These are phyloP conservation scores for Neckera pumila DNA, from an alignment of 225 moss, liverwort and hornwort genomes.

Conservation along the genomic window DNA sequence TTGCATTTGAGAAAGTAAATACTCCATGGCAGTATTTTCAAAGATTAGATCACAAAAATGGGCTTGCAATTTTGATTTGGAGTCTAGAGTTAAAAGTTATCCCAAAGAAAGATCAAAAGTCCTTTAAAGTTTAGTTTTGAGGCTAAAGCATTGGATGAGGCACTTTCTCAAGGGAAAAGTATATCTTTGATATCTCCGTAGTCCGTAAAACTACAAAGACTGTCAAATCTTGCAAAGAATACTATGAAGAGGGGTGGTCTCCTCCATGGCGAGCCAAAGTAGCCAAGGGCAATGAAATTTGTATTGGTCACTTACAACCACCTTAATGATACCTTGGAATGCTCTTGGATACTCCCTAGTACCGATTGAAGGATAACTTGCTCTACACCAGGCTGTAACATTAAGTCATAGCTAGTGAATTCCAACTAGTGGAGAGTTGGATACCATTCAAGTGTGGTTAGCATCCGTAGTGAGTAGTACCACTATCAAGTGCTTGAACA, in stretches of 20 bases:
- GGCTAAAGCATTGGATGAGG: rapidly evolving
- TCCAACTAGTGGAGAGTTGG: rapidly evolving
- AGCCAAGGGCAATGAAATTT: rapidly evolving
- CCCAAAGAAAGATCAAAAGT: rapidly evolving
- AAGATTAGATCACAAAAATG: too few species aligned
- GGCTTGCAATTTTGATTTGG: too few species aligned
- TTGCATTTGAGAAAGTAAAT: neutral
- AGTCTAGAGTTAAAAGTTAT: neutral
- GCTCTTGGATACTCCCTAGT: too few species aligned
- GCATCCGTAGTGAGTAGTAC: rapidly evolving
- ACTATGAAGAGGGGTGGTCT: too few species aligned
- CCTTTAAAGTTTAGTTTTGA: too few species aligned
- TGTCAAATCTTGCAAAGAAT: too few species aligned
- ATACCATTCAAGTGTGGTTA: neutral
- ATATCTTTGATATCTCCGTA: too few species aligned
- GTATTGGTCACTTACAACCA: rapidly evolving
- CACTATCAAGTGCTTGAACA: neutral
- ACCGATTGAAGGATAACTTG: rapidly evolving
- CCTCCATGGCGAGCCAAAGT: neutral
- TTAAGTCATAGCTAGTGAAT: too few species aligned
- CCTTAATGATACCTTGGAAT: neutral
- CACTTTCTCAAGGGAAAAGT: too few species aligned
- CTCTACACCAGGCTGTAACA: rapidly evolving
- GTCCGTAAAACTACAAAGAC: too few species aligned
- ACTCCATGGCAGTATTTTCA: too few species aligned